These are phyloP conservation scores for Brassica balearica DNA, from an alignment of 441 rosid genomes.

Conservation along the genomic window DNA sequence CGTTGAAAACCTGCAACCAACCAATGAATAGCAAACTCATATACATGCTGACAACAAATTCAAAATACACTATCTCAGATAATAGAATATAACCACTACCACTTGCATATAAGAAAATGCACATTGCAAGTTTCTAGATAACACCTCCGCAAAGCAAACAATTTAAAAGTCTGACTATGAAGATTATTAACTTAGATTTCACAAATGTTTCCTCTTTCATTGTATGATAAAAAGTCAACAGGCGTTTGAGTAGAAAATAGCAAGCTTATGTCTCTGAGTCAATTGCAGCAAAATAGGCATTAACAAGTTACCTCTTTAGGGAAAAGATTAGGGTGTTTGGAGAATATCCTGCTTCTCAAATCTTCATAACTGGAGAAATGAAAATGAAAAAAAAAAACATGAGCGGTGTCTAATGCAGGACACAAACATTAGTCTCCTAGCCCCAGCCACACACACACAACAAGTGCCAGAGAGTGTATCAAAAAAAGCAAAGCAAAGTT, in stretches of 20 bases:
- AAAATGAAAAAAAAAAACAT: too few relatives aligned
- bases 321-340: constrained; percentile 83
- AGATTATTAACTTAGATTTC: neutral
- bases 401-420: neutral
- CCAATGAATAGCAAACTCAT: constrained; percentile 25
- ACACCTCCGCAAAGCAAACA: neutral
- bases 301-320: constrained; percentile 78
- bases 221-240: constrained; percentile 4
- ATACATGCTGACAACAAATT: too few relatives aligned
- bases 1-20: constrained; percentile 75
- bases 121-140: neutral
- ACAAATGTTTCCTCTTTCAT: neutral
- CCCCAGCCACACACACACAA: neutral
- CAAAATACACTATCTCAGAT: too few relatives aligned
- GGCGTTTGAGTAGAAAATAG: neutral
- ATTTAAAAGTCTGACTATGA: neutral
- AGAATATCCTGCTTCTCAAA: constrained; percentile 79
- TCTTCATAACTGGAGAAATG: constrained; percentile 90
- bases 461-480: constrained; percentile 11
- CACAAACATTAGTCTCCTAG: too few relatives aligned
- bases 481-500: constrained; percentile 24
- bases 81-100: too few relatives aligned
- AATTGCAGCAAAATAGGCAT: neutral
- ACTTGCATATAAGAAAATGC: too few relatives aligned
- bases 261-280: neutral